phyloP scores from a whole-genome alignment of 2,329 filamentous ascomycete genomes.

The Lasiodiplodia citricola region DNA sequence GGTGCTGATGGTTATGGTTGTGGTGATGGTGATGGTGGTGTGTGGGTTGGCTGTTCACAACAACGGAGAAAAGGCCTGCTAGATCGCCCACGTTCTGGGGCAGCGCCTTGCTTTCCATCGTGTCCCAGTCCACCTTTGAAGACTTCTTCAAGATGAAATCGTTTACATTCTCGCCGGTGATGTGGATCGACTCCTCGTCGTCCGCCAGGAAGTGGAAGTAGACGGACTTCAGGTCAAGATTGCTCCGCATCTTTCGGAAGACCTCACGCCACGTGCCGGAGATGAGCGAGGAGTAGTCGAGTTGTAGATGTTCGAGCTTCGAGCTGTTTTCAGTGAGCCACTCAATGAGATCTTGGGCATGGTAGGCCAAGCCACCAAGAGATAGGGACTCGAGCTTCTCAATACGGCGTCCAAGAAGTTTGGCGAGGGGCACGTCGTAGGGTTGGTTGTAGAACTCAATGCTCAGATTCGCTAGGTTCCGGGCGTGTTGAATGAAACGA shows the following conservation, averaged over 20 bases:
- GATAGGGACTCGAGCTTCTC: constrained; percentile 17
- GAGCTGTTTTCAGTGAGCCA: constrained; percentile 4
- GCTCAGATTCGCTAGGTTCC: not conserved
- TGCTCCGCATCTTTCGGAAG: constrained; percentile 13
- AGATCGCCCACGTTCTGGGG: constrained; percentile 8
- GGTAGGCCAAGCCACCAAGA: not conserved
- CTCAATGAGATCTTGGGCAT: constrained; percentile 9
- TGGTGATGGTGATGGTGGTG: constrained; percentile 1
- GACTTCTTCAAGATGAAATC: constrained; percentile 12
- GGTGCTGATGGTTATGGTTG: not conserved
- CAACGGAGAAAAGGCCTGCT: constrained; percentile 9
- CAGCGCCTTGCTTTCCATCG: constrained; percentile 14
- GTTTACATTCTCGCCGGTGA: constrained; percentile 18
- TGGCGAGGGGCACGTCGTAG: not conserved
- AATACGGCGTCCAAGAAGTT: constrained; percentile 7
- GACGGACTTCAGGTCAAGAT: constrained; percentile 7
- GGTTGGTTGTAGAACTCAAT: constrained; percentile 7
- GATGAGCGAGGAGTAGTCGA: constrained; percentile 10
- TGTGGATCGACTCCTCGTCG: constrained; percentile 13
- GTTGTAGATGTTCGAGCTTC: constrained; percentile 9
- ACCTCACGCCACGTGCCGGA: constrained; percentile 13
- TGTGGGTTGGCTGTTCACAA: not conserved
- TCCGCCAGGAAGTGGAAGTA: constrained; percentile 16
- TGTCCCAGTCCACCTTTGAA: constrained; percentile 13
- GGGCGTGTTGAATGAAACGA: not conserved